phyloP scores from a whole-genome alignment of 2,329 filamentous ascomycete genomes.

The Nemania bipapillata region DNA sequence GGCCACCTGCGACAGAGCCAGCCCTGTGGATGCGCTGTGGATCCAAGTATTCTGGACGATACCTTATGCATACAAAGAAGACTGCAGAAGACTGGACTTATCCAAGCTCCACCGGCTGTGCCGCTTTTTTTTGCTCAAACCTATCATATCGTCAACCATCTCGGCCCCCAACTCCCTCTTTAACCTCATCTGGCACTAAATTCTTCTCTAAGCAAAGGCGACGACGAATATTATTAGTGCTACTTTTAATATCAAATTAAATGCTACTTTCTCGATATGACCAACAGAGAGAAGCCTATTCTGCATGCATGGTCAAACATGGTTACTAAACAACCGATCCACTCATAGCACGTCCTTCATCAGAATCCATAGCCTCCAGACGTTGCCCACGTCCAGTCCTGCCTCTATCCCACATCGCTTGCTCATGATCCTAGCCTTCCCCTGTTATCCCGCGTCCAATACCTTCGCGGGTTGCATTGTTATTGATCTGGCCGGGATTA shows the following conservation, averaged over 20 bases:
- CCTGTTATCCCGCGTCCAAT: conserved; percentile 34
- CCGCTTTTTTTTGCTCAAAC: not conserved
- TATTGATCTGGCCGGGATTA: conserved; percentile 26
- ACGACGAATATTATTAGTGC: conserved; percentile 4
- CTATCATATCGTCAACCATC: not conserved
- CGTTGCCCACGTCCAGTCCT: conserved; percentile 36
- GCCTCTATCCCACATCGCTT: conserved; percentile 21
- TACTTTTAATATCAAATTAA: conserved; percentile 26
- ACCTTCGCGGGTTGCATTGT: conserved; percentile 28
- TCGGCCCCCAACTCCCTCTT: conserved; percentile 35
- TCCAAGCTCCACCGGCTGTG: not conserved
- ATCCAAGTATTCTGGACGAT: not conserved
- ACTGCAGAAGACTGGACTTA: not conserved
- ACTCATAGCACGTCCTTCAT: conserved; percentile 23
- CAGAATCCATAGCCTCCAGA: conserved; percentile 6
- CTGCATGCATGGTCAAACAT: conserved; percentile 27
- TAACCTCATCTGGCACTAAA: conserved; percentile 35
- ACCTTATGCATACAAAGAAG: no score
- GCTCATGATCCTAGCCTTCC: conserved; percentile 23
- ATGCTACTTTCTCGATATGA: conserved; percentile 2
- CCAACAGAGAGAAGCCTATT: conserved; percentile 30
- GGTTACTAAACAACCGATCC: conserved; percentile 37
- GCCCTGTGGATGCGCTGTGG: conserved; percentile 28
- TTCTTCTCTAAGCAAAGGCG: not conserved
- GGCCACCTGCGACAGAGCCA: conserved; percentile 27